Conservation (phyloP, 192 early-diverging fungal species). For the Podila verticillata region DNA sequence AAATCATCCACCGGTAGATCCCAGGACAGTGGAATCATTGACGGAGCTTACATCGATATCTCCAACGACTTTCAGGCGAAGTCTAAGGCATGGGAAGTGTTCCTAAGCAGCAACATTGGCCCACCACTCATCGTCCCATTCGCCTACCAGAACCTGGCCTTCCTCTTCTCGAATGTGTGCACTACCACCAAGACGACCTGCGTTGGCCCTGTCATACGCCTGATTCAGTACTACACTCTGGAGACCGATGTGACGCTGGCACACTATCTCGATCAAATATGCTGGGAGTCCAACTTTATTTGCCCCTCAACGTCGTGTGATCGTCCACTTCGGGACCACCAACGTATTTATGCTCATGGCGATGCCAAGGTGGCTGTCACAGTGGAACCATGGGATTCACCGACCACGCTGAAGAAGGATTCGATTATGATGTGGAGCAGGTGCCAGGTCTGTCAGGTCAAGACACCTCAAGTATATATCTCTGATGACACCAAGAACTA, state of each 20-base stretch:
- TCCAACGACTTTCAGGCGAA: conserved; percentile 54
- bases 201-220: conserved; percentile 74
- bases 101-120: conserved; percentile 65
- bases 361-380: conserved; percentile 80
- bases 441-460: conserved; percentile 78
- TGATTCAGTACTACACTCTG: conserved; percentile 83
- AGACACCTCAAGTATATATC: conserved; percentile 80
- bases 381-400: conserved; percentile 54
- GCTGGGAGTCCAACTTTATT: conserved; percentile 68
- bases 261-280: conserved; percentile 87
- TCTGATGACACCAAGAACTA: conserved; percentile 91
- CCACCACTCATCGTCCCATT: conserved; percentile 68
- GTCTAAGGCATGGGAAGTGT: conserved; percentile 61
- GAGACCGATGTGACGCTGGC: conserved; percentile 89
- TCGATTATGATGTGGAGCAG: conserved; percentile 90
- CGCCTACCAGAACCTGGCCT: conserved; percentile 77
- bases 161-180: conserved; percentile 77
- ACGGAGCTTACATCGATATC: conserved; percentile 56
- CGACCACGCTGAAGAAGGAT: conserved; percentile 55
- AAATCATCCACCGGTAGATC: conserved; percentile 43
- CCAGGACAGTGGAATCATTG: conserved; percentile 50
- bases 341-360: conserved; percentile 89
- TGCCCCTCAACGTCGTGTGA: conserved; percentile 81
- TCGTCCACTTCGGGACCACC: conserved; percentile 82
- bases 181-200: conserved; percentile 71